These are phyloP conservation scores for Saccharomycopsis fermentans DNA, from an alignment of 805 yeast genomes.

Conservation along the genomic window DNA sequence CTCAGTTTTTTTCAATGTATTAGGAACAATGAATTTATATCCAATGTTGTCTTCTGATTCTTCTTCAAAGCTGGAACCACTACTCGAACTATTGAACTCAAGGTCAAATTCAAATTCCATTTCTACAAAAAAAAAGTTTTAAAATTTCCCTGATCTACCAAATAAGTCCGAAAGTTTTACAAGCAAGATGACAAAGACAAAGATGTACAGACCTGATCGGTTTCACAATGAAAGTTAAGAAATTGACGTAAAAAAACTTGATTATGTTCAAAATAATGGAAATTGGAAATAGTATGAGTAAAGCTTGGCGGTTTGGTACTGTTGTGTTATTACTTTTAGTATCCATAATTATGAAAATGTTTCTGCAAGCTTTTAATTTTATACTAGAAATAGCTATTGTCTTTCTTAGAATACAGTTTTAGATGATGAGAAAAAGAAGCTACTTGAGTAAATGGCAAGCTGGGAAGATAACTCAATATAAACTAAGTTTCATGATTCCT, in stretches of 20 bases:
- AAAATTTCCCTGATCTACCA: not conserved
- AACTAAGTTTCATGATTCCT: not conserved
- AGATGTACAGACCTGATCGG: not conserved
- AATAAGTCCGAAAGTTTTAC: constrained; percentile 1
- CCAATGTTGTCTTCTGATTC: constrained; percentile 9
- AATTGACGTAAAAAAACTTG: not conserved
- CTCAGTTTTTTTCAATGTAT: constrained; percentile 5
- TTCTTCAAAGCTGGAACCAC: constrained; percentile 6
- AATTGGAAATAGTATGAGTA: constrained; percentile 2
- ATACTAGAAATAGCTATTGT: too few relatives aligned
- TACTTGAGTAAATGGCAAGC: not conserved
- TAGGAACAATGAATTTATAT: constrained; percentile 3
- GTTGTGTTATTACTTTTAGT: not conserved
- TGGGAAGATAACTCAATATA: not conserved
- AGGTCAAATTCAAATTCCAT: not conserved
- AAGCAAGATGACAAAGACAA: not conserved
- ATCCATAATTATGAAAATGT: not conserved
- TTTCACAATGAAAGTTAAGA: not conserved
- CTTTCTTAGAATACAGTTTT: too few relatives aligned
- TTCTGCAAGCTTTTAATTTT: too few relatives aligned
- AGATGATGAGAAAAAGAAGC: not conserved
- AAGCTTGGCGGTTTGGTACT: not conserved
- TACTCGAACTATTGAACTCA: constrained; percentile 1
- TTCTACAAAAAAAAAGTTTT: not conserved
- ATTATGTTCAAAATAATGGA: constrained; percentile 2